phyloP scores from a whole-genome alignment of 192 early-diverging fungal species.

The Dissophora globulifera region DNA sequence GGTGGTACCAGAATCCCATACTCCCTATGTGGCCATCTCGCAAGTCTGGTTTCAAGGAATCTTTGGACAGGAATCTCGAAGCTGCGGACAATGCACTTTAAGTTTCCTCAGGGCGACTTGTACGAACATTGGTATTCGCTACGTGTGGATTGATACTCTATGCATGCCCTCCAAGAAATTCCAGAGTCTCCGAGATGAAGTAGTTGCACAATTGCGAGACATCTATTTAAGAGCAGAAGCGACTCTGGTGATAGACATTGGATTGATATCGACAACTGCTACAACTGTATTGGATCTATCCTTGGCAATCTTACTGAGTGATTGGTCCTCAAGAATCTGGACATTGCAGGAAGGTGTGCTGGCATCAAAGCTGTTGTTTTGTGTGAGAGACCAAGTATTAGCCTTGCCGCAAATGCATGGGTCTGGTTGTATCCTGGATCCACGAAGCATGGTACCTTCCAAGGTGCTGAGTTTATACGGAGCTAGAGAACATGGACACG shows the following conservation, averaged over 20 bases:
- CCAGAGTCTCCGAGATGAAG: conserved; percentile 2
- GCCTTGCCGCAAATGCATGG: conserved; percentile 17
- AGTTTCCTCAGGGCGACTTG: neutral
- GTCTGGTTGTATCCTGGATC: neutral
- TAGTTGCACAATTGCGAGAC: conserved; percentile 6
- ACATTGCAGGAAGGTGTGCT: conserved; percentile 18
- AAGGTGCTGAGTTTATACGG: neutral
- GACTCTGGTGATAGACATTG: conserved; percentile 14
- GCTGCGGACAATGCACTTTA: conserved; percentile 13
- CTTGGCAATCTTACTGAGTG: conserved; percentile 12
- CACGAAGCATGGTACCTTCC: conserved; percentile 5
- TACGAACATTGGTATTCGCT: conserved; percentile 9
- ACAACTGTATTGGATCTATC: conserved; percentile 19
- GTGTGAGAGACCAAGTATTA: conserved; percentile 3
- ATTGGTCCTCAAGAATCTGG: conserved; percentile 21
- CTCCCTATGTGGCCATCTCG: conserved; percentile 5
- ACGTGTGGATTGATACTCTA: conserved; percentile 19
- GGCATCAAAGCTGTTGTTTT: conserved; percentile 24
- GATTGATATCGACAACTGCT: conserved; percentile 11
- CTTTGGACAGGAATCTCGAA: conserved; percentile 18
- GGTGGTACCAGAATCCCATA: neutral
- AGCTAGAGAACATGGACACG: neutral
- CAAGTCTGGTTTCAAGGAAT: conserved; percentile 26
- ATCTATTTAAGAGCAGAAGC: conserved; percentile 15
- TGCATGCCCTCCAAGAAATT: conserved; percentile 1